These are phyloP conservation scores for Penicillium paneum DNA, from an alignment of 2,329 filamentous ascomycete genomes.

Conservation along the genomic window DNA sequence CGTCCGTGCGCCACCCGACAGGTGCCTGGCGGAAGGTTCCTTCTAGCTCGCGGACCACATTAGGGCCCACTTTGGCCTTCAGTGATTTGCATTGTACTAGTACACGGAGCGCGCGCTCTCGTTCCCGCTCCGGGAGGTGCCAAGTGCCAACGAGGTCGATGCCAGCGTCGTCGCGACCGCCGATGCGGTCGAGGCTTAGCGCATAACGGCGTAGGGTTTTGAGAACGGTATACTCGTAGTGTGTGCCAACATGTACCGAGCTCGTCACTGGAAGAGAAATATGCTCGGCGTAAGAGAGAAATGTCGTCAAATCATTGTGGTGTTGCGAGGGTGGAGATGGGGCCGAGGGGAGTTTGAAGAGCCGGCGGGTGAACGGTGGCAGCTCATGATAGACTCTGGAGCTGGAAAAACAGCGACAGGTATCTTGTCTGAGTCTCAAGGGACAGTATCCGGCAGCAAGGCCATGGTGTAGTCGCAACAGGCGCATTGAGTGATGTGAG, in stretches of 20 bases:
- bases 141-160: constrained; percentile 49
- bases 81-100: constrained; percentile 49
- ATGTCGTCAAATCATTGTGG: constrained; percentile 39
- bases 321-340: constrained; percentile 34
- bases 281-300: constrained; percentile 41
- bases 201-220: constrained; percentile 38
- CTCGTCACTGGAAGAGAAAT: constrained; percentile 36
- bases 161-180: constrained; percentile 46
- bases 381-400: constrained; percentile 12
- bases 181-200: constrained; percentile 44
- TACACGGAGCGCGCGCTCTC: constrained; percentile 37
- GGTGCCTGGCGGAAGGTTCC: constrained; percentile 75
- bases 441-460: constrained; percentile 7
- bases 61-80: constrained; percentile 43
- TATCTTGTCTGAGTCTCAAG: background rate
- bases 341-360: constrained; percentile 37
- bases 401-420: constrained; percentile 13
- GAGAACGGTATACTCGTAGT: constrained; percentile 48
- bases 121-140: constrained; percentile 38
- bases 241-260: constrained; percentile 45
- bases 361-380: constrained; percentile 33
- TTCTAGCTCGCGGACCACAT: constrained; percentile 47
- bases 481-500: constrained; percentile 21
- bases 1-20: constrained; percentile 63
- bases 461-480: constrained; percentile 14